Evolutionary conservation across 139 green algal species (phyloP).

Genomic region (Astrephomene gubernaculifera): DNA sequence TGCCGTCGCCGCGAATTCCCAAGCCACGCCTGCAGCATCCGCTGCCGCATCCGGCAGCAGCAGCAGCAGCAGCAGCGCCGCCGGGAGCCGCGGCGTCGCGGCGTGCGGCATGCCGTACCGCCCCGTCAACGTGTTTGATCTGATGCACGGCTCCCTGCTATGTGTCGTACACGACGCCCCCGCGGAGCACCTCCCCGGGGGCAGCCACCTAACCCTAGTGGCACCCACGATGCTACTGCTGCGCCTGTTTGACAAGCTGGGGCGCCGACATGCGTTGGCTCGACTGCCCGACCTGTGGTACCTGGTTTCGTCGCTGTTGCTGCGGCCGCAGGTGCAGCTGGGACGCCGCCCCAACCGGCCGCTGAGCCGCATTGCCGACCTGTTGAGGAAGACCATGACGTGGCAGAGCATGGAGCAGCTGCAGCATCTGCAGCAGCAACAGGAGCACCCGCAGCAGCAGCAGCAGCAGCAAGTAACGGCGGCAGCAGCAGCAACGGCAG

Average conservation of each 20-base stretch:
- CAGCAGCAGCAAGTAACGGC: not conserved
- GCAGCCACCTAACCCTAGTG: constrained; percentile 13
- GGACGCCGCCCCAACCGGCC: not conserved
- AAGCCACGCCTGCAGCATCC: no score
- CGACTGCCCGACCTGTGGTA: not conserved
- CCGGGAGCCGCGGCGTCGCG: no score
- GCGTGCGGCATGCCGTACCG: not conserved
- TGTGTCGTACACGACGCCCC: not conserved
- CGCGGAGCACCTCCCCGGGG: constrained; percentile 12
- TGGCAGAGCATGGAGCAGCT: not conserved
- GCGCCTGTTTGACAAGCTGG: not conserved
- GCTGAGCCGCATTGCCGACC: not conserved
- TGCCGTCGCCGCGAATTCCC: no score
- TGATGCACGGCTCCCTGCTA: not conserved
- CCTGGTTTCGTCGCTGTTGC: not conserved
- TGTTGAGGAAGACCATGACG: not conserved
- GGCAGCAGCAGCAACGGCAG: not conserved
- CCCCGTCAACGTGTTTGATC: not conserved
- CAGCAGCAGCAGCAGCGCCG: no score
- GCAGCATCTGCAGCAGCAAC: not conserved
- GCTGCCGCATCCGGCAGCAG: no score
- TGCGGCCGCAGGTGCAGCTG: not conserved
- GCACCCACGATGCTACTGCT: not conserved
- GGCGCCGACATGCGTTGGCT: not conserved
- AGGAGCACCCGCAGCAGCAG: not conserved